Conservation (phyloP, 805 yeast genomes). For the Candida ortonii region DNA sequence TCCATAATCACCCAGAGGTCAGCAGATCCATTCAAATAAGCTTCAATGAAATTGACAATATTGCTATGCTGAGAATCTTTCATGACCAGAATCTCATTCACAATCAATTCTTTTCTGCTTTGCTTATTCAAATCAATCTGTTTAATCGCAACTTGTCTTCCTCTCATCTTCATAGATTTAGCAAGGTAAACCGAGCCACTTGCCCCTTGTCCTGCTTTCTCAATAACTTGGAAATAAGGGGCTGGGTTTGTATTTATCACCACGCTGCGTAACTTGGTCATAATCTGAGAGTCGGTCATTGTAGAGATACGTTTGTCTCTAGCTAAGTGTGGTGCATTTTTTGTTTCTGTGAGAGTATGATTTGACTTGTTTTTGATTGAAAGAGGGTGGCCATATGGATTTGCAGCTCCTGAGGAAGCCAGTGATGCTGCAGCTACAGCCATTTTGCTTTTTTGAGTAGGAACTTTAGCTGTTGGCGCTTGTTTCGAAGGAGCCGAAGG, state of each 20-base stretch:
- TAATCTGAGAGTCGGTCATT: constrained; percentile 82
- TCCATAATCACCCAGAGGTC: constrained; percentile 99
- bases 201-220: constrained; percentile 97
- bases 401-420: constrained; percentile 10
- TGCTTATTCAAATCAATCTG: constrained; percentile 91
- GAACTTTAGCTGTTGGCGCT: constrained; percentile 9
- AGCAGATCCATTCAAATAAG: constrained; percentile 71
- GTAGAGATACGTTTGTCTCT: constrained; percentile 54
- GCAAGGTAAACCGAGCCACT: constrained; percentile 94
- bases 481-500: constrained; percentile 15
- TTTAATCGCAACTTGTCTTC: constrained; percentile 85
- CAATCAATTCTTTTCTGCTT: constrained; percentile 91
- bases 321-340: constrained; percentile 13
- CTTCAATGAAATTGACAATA: constrained; percentile 91
- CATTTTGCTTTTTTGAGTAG: constrained; percentile 19
- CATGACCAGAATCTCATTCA: constrained; percentile 95
- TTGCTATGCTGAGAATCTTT: constrained; percentile 91
- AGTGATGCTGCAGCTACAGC: constrained; percentile 39
- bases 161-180: constrained; percentile 47
- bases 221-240: constrained; percentile 69
- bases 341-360: constrained; percentile 24
- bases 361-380: constrained; percentile 29
- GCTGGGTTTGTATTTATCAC: constrained; percentile 87
- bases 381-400: constrained; percentile 22
- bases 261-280: constrained; percentile 77